Evolutionary conservation across 225 moss, liverwort and hornwort species (phyloP).

Genomic region (Polytrichum formosum): DNA sequence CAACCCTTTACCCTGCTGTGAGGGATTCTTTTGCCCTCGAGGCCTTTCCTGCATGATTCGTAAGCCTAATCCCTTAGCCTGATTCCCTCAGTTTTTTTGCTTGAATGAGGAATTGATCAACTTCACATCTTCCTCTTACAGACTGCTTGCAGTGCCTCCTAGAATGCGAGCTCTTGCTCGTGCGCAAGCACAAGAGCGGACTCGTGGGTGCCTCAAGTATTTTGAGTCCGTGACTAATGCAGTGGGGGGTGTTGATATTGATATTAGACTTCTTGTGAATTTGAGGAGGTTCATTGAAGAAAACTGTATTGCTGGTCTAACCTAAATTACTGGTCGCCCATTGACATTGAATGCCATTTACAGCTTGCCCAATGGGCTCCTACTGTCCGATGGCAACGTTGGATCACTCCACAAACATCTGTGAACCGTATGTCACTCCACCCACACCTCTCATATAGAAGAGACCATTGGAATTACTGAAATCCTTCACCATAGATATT

Average conservation of each 20-base stretch:
- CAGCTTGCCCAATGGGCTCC: constrained; percentile 91
- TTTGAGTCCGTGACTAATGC: too few species aligned
- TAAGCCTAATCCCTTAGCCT: constrained; percentile 33
- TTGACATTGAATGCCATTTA: neutral
- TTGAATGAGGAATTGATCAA: neutral
- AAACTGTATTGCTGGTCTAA: neutral
- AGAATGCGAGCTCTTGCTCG: too few species aligned
- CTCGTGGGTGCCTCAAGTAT: too few species aligned
- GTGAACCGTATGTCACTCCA: constrained; percentile 68
- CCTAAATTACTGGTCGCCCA: neutral
- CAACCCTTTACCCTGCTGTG: constrained; percentile 64
- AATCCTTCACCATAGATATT: neutral
- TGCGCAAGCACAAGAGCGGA: too few species aligned
- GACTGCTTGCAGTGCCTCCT: too few species aligned
- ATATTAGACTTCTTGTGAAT: too few species aligned
- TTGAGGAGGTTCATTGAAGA: too few species aligned
- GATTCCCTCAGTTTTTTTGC: neutral
- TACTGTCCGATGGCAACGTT: constrained; percentile 61
- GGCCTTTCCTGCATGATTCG: constrained; percentile 97
- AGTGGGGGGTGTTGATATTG: too few species aligned
- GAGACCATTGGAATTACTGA: neutral
- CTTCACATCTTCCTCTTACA: neutral
- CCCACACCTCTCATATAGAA: neutral
- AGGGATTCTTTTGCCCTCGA: constrained; percentile 89
- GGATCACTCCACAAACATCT: constrained; percentile 40